A percentile compares a stretch with the other conserved stretches of the same genome.
phyloP scores from a whole-genome alignment of 257 asterid species.

The Primulina eburnea region DNA sequence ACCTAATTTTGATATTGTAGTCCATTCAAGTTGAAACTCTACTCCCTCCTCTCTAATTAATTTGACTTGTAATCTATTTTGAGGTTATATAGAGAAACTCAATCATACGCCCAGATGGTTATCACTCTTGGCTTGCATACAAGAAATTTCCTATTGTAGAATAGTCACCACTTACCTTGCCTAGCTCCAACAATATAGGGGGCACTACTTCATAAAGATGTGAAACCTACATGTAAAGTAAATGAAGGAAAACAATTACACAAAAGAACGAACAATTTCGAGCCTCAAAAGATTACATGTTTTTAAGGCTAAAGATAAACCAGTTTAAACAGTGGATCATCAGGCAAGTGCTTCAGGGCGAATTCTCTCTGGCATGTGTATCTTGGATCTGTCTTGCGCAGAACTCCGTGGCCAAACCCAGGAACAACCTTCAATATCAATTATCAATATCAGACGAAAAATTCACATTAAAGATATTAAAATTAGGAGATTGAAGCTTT shows the following conservation, averaged over 20 bases:
- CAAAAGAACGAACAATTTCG: not conserved
- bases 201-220: not conserved
- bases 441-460: not conserved
- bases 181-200: not conserved
- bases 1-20: not conserved
- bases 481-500: not conserved
- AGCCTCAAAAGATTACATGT: not conserved
- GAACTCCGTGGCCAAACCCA: constrained; percentile 91
- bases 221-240: not conserved
- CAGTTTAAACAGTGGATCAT: constrained; percentile 76
- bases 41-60: not conserved
- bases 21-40: not conserved
- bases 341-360: constrained; percentile 86
- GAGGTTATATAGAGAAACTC: not conserved
- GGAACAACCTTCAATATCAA: constrained; percentile 68
- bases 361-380: constrained; percentile 90
- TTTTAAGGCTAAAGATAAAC: not conserved
- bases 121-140: not conserved
- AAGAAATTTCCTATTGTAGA: not conserved
- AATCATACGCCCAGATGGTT: not conserved
- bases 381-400: constrained; percentile 93
- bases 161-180: not conserved
- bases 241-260: not conserved
- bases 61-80: not conserved
- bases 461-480: not conserved